These are phyloP conservation scores for Podaxis mareebaensis DNA, from an alignment of 768 basidiomycete genomes.

Conservation along the genomic window DNA sequence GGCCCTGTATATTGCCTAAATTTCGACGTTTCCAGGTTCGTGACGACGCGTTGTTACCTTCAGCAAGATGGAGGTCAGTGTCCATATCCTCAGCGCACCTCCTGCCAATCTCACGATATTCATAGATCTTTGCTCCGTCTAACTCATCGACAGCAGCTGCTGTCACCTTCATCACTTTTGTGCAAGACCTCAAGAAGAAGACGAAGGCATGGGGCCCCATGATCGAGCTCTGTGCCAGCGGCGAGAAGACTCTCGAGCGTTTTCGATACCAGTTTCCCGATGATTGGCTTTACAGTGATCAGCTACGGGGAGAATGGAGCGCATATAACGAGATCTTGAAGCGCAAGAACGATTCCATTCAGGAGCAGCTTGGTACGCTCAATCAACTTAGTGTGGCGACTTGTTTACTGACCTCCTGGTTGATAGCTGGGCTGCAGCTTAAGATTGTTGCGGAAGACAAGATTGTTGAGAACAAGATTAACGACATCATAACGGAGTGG, in stretches of 20 bases:
- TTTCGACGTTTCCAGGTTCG: constrained; percentile 23
- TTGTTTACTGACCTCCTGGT: not conserved
- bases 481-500: constrained; percentile 90
- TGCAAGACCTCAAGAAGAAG: constrained; percentile 98
- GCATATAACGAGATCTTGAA: constrained; percentile 98
- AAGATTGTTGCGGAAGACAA: constrained; percentile 99
- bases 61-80: constrained; percentile 44
- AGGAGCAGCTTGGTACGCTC: constrained; percentile 91
- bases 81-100: not conserved
- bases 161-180: constrained; percentile 98
- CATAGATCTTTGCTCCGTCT: constrained; percentile 67
- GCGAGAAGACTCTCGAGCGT: constrained; percentile 96
- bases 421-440: constrained; percentile 90
- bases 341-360: constrained; percentile 97
- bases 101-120: constrained; percentile 14
- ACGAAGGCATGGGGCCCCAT: constrained; percentile 95
- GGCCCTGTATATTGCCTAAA: constrained; percentile 14
- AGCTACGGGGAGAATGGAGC: constrained; percentile 96
- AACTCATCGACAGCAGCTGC: constrained; percentile 96
- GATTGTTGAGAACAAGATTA: constrained; percentile 95
- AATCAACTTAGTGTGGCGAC: not conserved
- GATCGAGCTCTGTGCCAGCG: constrained; percentile 91
- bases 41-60: constrained; percentile 38
- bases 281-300: constrained; percentile 99
- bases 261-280: constrained; percentile 96